phyloP scores from a whole-genome alignment of 345 rosid species.

The Eucalyptus melliodora region DNA sequence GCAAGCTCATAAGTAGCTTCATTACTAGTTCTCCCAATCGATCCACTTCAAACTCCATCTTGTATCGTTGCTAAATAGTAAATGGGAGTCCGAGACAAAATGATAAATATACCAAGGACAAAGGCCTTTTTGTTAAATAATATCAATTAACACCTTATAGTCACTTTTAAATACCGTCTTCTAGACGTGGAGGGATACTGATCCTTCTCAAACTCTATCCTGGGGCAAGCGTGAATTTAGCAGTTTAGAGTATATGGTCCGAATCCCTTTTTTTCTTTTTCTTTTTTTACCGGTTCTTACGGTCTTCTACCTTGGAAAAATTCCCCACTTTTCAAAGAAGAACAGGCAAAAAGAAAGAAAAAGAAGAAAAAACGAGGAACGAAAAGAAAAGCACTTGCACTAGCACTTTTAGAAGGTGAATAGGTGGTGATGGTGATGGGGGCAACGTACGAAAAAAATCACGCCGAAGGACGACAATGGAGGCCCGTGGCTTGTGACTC shows the following conservation, averaged over 20 bases:
- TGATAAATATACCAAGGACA: no score
- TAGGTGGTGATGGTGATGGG: background rate
- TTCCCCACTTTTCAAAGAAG: background rate
- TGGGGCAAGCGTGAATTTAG: background rate
- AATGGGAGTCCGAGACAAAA: no score
- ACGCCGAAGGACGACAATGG: background rate
- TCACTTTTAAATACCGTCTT: no score
- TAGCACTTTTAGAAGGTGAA: background rate
- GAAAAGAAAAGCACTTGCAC: background rate
- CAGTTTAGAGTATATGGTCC: background rate
- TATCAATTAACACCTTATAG: no score
- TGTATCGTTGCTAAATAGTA: no score
- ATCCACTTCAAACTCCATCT: no score
- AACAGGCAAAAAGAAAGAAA: background rate
- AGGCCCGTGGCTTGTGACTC: background rate
- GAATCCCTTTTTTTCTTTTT: background rate
- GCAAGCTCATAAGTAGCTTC: no score
- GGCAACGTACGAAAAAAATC: background rate
- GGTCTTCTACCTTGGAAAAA: background rate
- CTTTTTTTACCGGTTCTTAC: background rate
- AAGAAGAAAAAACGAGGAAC: background rate
- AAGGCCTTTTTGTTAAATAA: rapidly evolving
- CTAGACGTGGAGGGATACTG: no score
- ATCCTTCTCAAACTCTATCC: no score
- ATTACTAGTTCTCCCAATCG: no score